Evolutionary conservation across 768 basidiomycete species (phyloP), one percentile per base, ranked within the genome.

Genomic region (Lactifluus pinguis): DNA sequence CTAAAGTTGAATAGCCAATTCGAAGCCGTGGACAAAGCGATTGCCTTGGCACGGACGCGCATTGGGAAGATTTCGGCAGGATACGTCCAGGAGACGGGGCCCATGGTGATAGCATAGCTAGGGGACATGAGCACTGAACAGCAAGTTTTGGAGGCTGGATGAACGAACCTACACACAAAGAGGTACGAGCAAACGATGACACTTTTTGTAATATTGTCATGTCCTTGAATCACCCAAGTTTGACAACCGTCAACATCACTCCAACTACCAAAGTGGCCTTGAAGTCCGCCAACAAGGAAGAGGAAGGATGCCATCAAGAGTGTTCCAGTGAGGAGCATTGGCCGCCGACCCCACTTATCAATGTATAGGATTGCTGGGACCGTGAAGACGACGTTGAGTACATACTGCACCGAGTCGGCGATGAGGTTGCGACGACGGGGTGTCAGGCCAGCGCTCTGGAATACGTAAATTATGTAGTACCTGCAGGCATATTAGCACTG

Each of bases 171-270:
- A 75, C 83, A 87, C 49, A 91, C 87, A 64, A 82, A 90, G 63
- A 89, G 73, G 72, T 89, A 90, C 13, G 85, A 86, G 73, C 82
- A 87, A 54, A 87, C 85, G 64, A 90, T 89, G 70, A 91, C 79
- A 8, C 79, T 86, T 67, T 80, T 85, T 1, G 87, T 88, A 32
- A 80, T 80, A 0, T 75, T 65, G 6, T 75, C 71, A 69, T 90
- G 78, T 61, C 73, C 75, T 8, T 69, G 68, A 66, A 90, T 84
- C 49, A 87, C 75, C 89, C 87, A 77, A 71, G 86, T 70, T n/a
- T 74, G 65, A 42, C 62, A 57, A 25, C 66, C 70, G 49, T 77
- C 74, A 53, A 84, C 69, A 1, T 44, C 62, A 6, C 80, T 82
- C 87, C 86, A 88, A 55, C 77, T 69, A 32, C 88, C 87, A 63